Evolutionary conservation across 2,329 filamentous ascomycete species (phyloP).

Genomic region (Blastomyces emzantsi): DNA sequence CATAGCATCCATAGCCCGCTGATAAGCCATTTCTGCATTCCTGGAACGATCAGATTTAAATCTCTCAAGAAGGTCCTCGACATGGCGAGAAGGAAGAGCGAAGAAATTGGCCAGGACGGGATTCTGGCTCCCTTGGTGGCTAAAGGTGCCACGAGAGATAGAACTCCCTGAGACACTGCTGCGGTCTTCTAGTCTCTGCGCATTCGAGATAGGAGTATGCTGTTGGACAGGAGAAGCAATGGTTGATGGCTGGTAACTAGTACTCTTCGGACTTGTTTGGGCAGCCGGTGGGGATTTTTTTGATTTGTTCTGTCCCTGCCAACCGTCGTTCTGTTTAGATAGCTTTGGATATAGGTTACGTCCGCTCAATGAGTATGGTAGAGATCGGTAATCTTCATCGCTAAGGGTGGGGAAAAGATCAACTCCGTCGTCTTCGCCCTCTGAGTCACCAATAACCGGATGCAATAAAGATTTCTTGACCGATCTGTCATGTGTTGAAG

Average conservation of each 20-base stretch:
- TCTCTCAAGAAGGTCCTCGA: conserved; percentile 24
- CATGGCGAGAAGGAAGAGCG: conserved; percentile 19
- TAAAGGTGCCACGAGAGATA: conserved; percentile 14
- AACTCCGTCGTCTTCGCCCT: conserved; percentile 26
- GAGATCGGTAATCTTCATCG: background rate
- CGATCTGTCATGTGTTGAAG: conserved; percentile 13
- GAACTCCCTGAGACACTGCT: conserved; percentile 8
- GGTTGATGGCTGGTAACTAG: background rate
- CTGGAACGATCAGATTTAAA: conserved; percentile 25
- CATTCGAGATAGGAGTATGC: conserved; percentile 15
- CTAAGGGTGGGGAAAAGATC: conserved; percentile 16
- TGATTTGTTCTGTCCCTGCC: background rate
- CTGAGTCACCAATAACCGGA: conserved; percentile 28
- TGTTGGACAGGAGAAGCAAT: conserved; percentile 20
- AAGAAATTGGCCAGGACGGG: conserved; percentile 26
- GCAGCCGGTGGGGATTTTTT: background rate
- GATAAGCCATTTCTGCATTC: conserved; percentile 32
- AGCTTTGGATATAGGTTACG: conserved; percentile 24
- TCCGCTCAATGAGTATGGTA: conserved; percentile 13
- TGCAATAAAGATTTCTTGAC: background rate
- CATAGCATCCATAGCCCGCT: conserved; percentile 30
- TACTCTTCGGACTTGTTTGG: background rate
- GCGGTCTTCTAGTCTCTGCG: background rate
- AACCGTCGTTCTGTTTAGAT: background rate
- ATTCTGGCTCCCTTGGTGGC: conserved; percentile 17